These are phyloP conservation scores for Ganoderma meredithae DNA, from an alignment of 1,284 basidiomycete species.

Conservation along the genomic window DNA sequence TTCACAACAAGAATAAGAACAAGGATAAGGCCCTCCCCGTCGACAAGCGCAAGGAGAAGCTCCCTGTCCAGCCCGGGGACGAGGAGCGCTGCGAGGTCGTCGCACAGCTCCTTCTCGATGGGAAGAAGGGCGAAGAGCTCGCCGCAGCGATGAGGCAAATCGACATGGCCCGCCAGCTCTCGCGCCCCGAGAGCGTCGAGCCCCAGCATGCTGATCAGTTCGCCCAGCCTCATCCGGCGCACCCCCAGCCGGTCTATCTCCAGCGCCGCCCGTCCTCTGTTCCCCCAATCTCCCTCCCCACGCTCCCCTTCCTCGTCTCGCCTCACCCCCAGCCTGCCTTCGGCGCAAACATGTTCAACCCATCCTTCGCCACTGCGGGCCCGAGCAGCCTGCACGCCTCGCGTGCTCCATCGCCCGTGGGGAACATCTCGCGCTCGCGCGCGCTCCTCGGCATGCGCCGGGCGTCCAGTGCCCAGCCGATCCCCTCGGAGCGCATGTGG, in stretches of 20 bases:
- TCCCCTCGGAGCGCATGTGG: slow-evolving; percentile 35
- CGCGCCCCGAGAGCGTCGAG: slow-evolving; percentile 34
- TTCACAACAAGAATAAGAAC: slow-evolving; percentile 65
- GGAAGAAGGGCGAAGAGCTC: slow-evolving; percentile 60
- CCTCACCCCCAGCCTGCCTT: slow-evolving; percentile 25
- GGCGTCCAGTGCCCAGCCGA: slow-evolving; percentile 48
- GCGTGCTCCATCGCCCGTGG: slow-evolving; percentile 51
- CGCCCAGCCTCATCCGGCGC: slow-evolving; percentile 16
- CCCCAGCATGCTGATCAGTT: slow-evolving; percentile 25
- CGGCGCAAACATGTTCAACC: slow-evolving; percentile 22
- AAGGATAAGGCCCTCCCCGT: slow-evolving; percentile 43
- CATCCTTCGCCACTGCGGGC: slow-evolving; percentile 25
- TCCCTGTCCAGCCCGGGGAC: slow-evolving; percentile 51
- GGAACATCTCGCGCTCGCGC: slow-evolving; percentile 51
- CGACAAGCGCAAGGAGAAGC: slow-evolving; percentile 37
- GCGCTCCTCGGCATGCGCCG: slow-evolving; percentile 48
- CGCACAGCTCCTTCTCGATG: slow-evolving; percentile 60
- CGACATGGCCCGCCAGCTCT: slow-evolving; percentile 47
- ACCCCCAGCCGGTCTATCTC: slow-evolving; percentile 38
- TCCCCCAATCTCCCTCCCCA: slow-evolving; percentile 58
- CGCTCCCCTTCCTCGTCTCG: slow-evolving; percentile 45
- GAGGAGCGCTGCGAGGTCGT: slow-evolving; percentile 51
- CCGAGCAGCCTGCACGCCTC: slow-evolving; percentile 42
- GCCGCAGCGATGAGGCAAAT: slow-evolving; percentile 67
- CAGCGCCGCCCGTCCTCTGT: slow-evolving; percentile 72